Evolutionary conservation across 2,329 filamentous ascomycete species (phyloP).

Genomic region (Cercospora sp.): DNA sequence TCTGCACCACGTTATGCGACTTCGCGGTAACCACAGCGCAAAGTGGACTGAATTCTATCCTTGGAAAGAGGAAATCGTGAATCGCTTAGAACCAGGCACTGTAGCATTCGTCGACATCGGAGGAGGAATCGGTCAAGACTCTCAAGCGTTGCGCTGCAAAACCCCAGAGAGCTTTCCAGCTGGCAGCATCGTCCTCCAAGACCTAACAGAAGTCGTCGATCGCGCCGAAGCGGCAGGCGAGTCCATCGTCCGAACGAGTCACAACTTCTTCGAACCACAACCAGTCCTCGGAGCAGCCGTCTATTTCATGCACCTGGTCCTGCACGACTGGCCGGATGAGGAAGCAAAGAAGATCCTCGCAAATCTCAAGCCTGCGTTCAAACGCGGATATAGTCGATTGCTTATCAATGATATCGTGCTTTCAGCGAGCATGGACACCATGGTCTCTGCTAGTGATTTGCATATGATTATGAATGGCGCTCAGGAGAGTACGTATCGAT

Average conservation of each 20-base stretch:
- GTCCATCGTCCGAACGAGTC: constrained; percentile 2
- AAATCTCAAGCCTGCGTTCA: constrained; percentile 23
- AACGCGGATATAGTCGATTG: constrained; percentile 25
- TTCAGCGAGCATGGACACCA: constrained; percentile 1
- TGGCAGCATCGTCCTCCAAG: constrained; percentile 10
- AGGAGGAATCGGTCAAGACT: constrained; percentile 12
- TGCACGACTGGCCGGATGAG: constrained; percentile 30
- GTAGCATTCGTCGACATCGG: constrained; percentile 15
- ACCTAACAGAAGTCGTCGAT: constrained; percentile 9
- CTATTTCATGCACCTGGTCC: constrained; percentile 12
- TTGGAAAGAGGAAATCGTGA: constrained; percentile 5
- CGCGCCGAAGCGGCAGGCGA: constrained; percentile 8
- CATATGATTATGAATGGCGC: constrained; percentile 16
- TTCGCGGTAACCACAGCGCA: constrained; percentile 6
- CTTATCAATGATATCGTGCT: constrained; percentile 30
- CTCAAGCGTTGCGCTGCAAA: constrained; percentile 8
- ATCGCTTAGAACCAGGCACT: not conserved
- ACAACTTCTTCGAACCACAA: constrained; percentile 14
- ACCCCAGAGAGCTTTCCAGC: constrained; percentile 1
- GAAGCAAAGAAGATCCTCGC: constrained; percentile 23
- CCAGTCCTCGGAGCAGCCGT: constrained; percentile 11
- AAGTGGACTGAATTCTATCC: constrained; percentile 15
- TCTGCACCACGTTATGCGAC: constrained; percentile 14
- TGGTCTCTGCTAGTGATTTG: constrained; percentile 12
- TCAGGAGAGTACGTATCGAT: not conserved